Percentiles rank a stretch among this genome's conserved stretches.
These are phyloP conservation scores for Coniochaeta sp. DNA, from an alignment of 2,329 filamentous ascomycete species.

Conservation along the genomic window DNA sequence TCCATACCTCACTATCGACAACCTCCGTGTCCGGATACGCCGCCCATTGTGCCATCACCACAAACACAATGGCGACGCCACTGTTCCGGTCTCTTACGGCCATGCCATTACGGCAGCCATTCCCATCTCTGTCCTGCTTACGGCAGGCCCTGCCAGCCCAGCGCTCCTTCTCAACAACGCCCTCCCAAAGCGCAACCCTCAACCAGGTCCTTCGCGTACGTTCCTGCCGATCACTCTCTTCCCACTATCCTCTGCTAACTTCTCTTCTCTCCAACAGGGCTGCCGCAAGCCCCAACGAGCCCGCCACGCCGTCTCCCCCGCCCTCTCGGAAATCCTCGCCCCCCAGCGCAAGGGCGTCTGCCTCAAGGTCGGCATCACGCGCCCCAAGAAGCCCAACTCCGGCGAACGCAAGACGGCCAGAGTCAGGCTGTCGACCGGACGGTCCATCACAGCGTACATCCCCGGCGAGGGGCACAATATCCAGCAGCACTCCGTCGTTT, in stretches of 20 bases:
- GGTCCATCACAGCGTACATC: constrained; percentile 86
- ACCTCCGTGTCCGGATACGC: not conserved
- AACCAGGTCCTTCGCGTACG: constrained; percentile 61
- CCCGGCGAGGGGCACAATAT: constrained; percentile 98
- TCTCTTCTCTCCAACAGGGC: constrained; percentile 37
- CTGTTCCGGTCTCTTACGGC: constrained; percentile 25
- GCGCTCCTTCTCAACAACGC: constrained; percentile 30
- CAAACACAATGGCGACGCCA: constrained; percentile 22
- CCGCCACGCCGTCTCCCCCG: constrained; percentile 82
- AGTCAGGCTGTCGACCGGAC: constrained; percentile 80
- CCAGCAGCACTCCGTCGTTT: constrained; percentile 95
- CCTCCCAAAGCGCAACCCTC: constrained; percentile 52
- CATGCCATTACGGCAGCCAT: constrained; percentile 19
- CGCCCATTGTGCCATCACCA: not conserved
- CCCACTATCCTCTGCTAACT: constrained; percentile 7
- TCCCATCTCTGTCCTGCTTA: constrained; percentile 6
- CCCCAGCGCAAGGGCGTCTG: constrained; percentile 94
- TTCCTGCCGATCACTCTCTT: constrained; percentile 1
- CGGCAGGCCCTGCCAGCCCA: constrained; percentile 17
- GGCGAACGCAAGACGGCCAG: constrained; percentile 93
- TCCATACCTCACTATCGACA: not conserved
- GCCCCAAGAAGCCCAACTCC: constrained; percentile 98
- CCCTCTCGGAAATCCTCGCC: constrained; percentile 58
- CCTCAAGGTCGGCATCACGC: constrained; percentile 84
- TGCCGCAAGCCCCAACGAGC: constrained; percentile 73